Percentiles rank a stretch among this genome's conserved stretches.
phyloP scores from a whole-genome alignment of 1,284 basidiomycete genomes.

The Peniophora sp. region DNA sequence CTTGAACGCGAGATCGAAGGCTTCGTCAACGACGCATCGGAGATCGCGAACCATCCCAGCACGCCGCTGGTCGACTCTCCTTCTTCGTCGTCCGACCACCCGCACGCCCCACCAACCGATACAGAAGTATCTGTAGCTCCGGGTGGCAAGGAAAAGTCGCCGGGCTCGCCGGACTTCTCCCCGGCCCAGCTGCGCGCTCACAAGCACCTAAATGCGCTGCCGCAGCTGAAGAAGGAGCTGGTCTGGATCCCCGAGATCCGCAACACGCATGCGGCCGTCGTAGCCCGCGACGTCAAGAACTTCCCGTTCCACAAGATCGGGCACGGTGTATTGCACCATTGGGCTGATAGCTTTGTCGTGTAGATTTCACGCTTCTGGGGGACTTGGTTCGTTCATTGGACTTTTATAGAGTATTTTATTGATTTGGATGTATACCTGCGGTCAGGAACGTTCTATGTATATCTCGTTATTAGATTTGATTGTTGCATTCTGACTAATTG shows the following conservation, averaged over 20 bases:
- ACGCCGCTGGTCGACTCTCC: background rate
- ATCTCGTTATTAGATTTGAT: too few relatives aligned
- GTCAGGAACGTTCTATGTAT: too few relatives aligned
- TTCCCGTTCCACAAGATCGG: conserved; percentile 53
- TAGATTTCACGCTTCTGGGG: conserved; percentile 8
- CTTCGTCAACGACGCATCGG: conserved; percentile 38
- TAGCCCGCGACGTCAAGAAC: conserved; percentile 54
- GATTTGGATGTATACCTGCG: too few relatives aligned
- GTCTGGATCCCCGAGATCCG: conserved; percentile 49
- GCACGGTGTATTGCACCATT: conserved; percentile 58
- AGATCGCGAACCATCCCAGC: conserved; percentile 15
- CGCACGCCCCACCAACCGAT: background rate
- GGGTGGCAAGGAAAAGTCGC: background rate
- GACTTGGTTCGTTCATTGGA: too few relatives aligned
- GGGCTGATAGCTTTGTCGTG: conserved; percentile 57
- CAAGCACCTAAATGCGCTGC: conserved; percentile 54
- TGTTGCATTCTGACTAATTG: too few relatives aligned
- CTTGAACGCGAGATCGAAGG: conserved; percentile 55
- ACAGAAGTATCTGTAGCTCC: conserved; percentile 1
- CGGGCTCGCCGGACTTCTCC: conserved; percentile 26
- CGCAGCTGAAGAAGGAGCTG: conserved; percentile 56
- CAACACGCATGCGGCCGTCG: conserved; percentile 64
- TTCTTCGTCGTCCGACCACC: background rate
- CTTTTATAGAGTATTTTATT: too few relatives aligned
- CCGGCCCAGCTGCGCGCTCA: conserved; percentile 45